Evolutionary conservation across 441 rosid species (phyloP), one percentile per base, ranked within the genome.

Genomic region (Corymbia citriodora): DNA sequence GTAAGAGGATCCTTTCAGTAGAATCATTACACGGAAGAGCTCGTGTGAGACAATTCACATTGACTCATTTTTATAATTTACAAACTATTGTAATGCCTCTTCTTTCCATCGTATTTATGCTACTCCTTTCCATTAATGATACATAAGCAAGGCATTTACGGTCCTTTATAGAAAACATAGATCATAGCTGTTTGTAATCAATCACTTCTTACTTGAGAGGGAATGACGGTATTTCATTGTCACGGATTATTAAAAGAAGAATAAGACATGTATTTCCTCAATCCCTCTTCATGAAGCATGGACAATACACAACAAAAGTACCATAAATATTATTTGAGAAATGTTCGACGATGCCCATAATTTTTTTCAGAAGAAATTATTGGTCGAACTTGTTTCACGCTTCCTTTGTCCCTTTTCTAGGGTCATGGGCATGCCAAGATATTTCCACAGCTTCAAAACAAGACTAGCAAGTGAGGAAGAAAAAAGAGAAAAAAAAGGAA

Each of bases 401-500:
- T 72, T 33, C 27, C 45, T 68, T 16, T 33, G 48, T 72, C 82
- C 82, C 81, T 70, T 72, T 70, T 33, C 14, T 40, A 9, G 4
- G 3, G 27, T 23, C 83, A 40, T 40, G 83, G 83, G 50, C 83
- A 36, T 40, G 83, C 83, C 50, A 74, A 21, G 50, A 40, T 74
- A 40, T 40, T 40, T 36, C 29, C 50, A 74, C 33, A 31, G 18
- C 45, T 31, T 68, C 79, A 10, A 68, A 2, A 2, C 79, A 31
- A 16, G 40, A 31, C 29, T 7, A 21, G 50, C 27, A 36, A 40
- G 13, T 2, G 48, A 36, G 16, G 6, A 4, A 3, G 4, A 0
- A 19, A 5, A 1, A 3, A 6, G 2, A 29, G 2, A 4, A 4
- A 65, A 9, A 1, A 4, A 68, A 15, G 3, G 3, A 68, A 9